Percentiles rank a stretch among this genome's conserved stretches.
phyloP scores from a whole-genome alignment of 805 yeast genomes.

The Myxozyma sirexii region DNA sequence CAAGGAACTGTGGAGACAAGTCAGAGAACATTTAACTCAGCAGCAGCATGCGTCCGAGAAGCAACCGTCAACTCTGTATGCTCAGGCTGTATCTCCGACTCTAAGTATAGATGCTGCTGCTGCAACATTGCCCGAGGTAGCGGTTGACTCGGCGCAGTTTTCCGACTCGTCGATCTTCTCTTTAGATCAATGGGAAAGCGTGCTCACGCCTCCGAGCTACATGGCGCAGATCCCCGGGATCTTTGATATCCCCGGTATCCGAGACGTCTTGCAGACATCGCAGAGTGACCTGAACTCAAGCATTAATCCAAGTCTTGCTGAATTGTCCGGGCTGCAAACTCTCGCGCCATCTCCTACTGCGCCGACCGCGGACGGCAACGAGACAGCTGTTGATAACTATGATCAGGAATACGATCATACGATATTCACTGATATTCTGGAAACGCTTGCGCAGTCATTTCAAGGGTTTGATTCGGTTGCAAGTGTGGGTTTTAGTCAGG shows the following conservation, averaged over 20 bases:
- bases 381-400: neutral
- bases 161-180: conserved; percentile 1
- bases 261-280: neutral
- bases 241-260: neutral
- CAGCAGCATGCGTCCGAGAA: neutral
- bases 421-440: conserved; percentile 23
- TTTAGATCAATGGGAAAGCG: neutral
- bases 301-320: no score
- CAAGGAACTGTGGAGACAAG: conserved; percentile 29
- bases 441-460: conserved; percentile 24
- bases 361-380: no score
- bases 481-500: conserved; percentile 19
- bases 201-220: neutral
- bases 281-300: no score
- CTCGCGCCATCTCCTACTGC: no score
- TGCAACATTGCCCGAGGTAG: no score
- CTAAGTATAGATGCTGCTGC: no score
- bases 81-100: neutral
- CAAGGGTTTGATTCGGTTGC: conserved; percentile 31
- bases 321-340: no score
- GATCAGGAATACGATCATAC: neutral
- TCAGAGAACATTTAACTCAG: conserved; percentile 6
- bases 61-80: neutral
- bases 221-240: conserved; percentile 1
- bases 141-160: no score